phyloP scores from a whole-genome alignment of 306 rosid species.

The Amphicarpaea edgeworthii region DNA sequence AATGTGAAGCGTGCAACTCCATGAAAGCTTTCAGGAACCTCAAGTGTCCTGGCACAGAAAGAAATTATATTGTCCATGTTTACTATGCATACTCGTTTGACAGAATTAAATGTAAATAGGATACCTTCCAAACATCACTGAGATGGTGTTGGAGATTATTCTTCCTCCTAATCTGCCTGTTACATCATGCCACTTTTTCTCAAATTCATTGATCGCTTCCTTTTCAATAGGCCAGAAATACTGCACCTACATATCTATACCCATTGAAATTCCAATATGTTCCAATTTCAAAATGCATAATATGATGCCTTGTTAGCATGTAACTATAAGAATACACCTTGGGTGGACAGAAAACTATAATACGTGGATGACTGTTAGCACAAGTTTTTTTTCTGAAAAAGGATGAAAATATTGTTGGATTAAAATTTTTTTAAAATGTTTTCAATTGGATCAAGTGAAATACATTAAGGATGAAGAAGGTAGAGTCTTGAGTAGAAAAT shows the following conservation, averaged over 20 bases:
- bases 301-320: constrained; percentile 5
- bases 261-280: constrained; percentile 33
- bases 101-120: constrained; percentile 34
- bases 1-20: constrained; percentile 91
- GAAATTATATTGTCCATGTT: constrained; percentile 28
- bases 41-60: constrained; percentile 67
- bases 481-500: no score
- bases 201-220: constrained; percentile 60
- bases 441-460: no score
- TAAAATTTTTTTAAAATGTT: no score
- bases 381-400: no score
- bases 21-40: constrained; percentile 80
- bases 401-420: no score
- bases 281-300: constrained; percentile 35
- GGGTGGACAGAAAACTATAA: background rate
- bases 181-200: constrained; percentile 77
- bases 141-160: constrained; percentile 59
- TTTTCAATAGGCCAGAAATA: constrained; percentile 80
- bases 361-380: constrained; percentile 2
- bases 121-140: constrained; percentile 98
- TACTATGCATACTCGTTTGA: constrained; percentile 17
- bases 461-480: no score
- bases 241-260: constrained; percentile 62
- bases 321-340: constrained; percentile 35
- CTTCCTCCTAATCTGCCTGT: constrained; percentile 64